phyloP scores from a whole-genome alignment of 352 stramenopile species.

The Blastocystis sp. region DNA sequence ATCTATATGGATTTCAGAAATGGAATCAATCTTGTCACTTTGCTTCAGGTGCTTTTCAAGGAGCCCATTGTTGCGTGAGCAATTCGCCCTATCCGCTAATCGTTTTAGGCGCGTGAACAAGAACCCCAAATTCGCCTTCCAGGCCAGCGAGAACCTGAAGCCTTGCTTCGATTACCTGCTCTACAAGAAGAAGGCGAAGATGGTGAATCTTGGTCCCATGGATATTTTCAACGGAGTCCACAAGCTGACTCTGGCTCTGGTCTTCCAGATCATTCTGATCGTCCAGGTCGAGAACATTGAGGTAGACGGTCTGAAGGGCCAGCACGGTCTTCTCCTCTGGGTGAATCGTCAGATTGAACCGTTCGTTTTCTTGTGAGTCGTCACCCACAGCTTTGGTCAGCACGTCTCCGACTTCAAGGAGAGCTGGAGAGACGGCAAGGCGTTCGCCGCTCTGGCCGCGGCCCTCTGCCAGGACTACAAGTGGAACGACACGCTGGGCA shows the following conservation, averaged over 20 bases:
- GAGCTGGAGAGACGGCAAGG: conserved; percentile 59
- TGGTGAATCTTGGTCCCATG: conserved; percentile 63
- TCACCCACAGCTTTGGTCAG: conserved; percentile 22
- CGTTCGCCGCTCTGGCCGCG: conserved; percentile 58
- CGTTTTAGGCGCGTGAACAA: conserved; percentile 45
- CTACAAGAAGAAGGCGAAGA: conserved; percentile 51
- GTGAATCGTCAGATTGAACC: conserved; percentile 68
- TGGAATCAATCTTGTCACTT: conserved; percentile 59
- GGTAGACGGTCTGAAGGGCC: conserved; percentile 57
- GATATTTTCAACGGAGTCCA: conserved; percentile 66
- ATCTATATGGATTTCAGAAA: conserved; percentile 47
- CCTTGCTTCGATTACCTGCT: conserved; percentile 63
- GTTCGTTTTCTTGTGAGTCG: background rate
- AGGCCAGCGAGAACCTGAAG: conserved; percentile 63
- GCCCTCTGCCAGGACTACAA: conserved; percentile 37
- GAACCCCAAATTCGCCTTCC: conserved; percentile 62
- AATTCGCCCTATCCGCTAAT: background rate
- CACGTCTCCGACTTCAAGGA: conserved; percentile 62
- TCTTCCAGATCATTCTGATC: conserved; percentile 66
- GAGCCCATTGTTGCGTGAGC: conserved; percentile 55
- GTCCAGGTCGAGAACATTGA: conserved; percentile 68
- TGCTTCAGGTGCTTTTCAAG: conserved; percentile 62
- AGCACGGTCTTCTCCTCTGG: conserved; percentile 66
- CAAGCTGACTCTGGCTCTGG: conserved; percentile 52
- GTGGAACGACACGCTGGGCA: conserved; percentile 1